Base-by-base conservation (phyloP, 148 eudicot genomes). In the Nepenthes mirabilis region DNA sequence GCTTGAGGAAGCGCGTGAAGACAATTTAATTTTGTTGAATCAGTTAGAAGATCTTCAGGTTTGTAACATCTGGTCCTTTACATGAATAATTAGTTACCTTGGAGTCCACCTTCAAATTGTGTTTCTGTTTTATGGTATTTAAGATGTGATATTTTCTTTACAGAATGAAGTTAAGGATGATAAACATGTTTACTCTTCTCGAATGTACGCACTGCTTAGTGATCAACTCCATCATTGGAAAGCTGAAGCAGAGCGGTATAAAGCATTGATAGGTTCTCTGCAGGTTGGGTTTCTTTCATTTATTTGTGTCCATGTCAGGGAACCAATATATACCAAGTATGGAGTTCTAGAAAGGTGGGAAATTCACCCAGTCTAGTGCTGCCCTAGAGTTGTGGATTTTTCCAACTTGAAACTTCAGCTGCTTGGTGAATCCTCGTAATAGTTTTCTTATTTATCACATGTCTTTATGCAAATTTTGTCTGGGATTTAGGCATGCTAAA, bases 171-270 rank as follows among this genome's bases (percentile, higher is more conserved):
- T 79, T 65, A 84, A 82, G 70, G 95, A 82, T 62, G 89, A 84
- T 58, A 82, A 81, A 59, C 74, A 79, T 66, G 78, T 89, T 6
- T 66, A 68, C 54, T 69, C 84, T 55, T 94, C 96, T 70, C 91
- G 99, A 47, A 67, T 78, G 57, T 94, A 80, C 76, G 72, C 73
- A 68, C 79, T 88, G 61, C 71, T 83, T 45, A 86, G 74, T 76
- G 98, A 93, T 77, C 96, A 88, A 70, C 88, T 93, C 56, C 91
- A 82, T 55, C 94, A 93, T 71, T 88, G 98, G 98, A 81, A 75
- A 69, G 68, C 80, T 36, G 96, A 88, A 75, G 81, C 77, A 55
- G 76, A 78, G 34, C 84, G 83, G 14, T 88, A 83, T 73, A 93
- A 73, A 74, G 67, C 58, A 8, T 50, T 86, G 72, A 60, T 83